Percentiles rank a stretch among this genome's conserved stretches.
phyloP scores from a whole-genome alignment of 1,139 yeast genomes.

The Candida sp. region DNA sequence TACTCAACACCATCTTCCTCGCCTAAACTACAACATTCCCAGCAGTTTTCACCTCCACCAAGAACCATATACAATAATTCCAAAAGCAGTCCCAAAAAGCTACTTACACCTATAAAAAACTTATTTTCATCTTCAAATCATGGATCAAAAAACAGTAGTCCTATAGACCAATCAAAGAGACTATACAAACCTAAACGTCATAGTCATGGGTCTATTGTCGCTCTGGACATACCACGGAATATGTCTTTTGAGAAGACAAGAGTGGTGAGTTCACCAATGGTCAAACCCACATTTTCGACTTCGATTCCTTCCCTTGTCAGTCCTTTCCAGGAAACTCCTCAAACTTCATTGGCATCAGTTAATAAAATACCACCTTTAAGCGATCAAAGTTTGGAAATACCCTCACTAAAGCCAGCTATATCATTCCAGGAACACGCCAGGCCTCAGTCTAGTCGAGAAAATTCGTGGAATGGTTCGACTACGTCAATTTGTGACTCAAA shows the following conservation, averaged over 20 bases:
- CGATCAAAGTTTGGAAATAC: background rate
- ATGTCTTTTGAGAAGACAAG: background rate
- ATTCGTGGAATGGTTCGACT: constrained; percentile 9
- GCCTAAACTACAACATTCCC: constrained; percentile 16
- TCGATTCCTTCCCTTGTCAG: constrained; percentile 1
- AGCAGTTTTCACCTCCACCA: constrained; percentile 26
- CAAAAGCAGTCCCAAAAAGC: constrained; percentile 38
- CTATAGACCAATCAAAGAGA: constrained; percentile 6
- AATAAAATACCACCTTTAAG: background rate
- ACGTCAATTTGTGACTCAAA: constrained; percentile 8
- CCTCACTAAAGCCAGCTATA: background rate
- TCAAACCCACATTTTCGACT: background rate
- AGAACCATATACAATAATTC: constrained; percentile 11
- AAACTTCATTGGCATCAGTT: background rate
- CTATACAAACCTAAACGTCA: background rate
- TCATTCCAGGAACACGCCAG: background rate
- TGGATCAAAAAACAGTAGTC: constrained; percentile 7
- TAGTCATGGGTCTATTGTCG: constrained; percentile 3
- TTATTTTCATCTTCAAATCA: constrained; percentile 25
- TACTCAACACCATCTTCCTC: constrained; percentile 18
- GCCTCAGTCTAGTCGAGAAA: constrained; percentile 1
- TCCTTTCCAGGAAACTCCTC: constrained; percentile 1
- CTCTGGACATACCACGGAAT: constrained; percentile 2
- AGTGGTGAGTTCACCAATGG: background rate
- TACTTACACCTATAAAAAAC: constrained; percentile 41